phyloP scores from a whole-genome alignment of 495 filamentous ascomycete genomes.

The Penicillium paradoxum region DNA sequence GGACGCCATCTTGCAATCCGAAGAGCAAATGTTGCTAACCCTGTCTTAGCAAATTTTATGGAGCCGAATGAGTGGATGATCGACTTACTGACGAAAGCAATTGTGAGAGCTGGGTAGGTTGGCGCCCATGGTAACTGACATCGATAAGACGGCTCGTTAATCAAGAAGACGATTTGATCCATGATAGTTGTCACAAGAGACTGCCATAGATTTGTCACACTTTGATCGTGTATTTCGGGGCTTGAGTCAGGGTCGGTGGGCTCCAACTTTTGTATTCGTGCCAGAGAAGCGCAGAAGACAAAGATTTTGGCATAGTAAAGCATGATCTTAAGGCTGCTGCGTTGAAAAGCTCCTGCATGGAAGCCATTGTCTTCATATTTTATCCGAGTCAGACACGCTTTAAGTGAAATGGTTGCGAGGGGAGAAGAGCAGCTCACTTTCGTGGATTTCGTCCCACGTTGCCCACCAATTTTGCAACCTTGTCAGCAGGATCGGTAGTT shows the following conservation, averaged over 20 bases:
- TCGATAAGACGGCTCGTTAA: conserved; percentile 34
- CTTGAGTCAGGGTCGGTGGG: conserved; percentile 20
- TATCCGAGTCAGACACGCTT: not conserved
- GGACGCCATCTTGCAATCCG: conserved; percentile 41
- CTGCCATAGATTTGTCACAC: conserved; percentile 33
- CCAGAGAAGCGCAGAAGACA: conserved; percentile 33
- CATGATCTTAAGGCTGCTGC: conserved; percentile 39
- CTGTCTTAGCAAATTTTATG: not conserved
- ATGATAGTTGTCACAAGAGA: conserved; percentile 35
- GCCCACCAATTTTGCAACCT: conserved; percentile 39
- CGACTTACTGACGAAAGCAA: conserved; percentile 42
- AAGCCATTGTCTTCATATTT: conserved; percentile 33
- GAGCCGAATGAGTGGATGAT: not conserved
- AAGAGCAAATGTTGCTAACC: conserved; percentile 37
- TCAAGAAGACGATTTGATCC: conserved; percentile 35
- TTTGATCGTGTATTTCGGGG: conserved; percentile 22
- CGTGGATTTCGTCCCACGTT: conserved; percentile 42
- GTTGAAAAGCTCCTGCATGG: conserved; percentile 39
- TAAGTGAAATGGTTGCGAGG: not conserved
- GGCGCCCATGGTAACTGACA: conserved; percentile 39
- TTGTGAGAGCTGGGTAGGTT: conserved; percentile 38
- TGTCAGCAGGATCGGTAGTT: conserved; percentile 35
- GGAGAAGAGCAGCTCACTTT: conserved; percentile 21
- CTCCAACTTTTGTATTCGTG: conserved; percentile 39
- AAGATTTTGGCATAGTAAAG: conserved; percentile 39